Base-by-base conservation (phyloP, 2,329 filamentous ascomycete species). In the Thermothelomyces thermophilus region DNA sequence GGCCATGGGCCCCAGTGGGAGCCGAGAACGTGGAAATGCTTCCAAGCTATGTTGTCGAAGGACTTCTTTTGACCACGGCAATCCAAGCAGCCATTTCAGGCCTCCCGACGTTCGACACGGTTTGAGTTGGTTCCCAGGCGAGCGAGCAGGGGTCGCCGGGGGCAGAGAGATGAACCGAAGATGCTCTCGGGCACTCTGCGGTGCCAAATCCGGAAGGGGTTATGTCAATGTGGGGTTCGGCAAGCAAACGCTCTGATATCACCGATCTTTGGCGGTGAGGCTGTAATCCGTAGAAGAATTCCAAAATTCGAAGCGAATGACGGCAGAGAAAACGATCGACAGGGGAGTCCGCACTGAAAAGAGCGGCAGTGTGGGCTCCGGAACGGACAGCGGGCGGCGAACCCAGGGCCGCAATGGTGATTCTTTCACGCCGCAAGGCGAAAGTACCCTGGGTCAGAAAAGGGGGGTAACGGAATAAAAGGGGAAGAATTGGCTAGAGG, bases 151-250 rank as follows among this genome's bases (percentile, higher is more conserved):
- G 45, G 17, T 36, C 24, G 41, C 39, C 10, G 10, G 28, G 20
- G 9, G 2, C 16, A 17, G n/a, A n/a, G 20, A 35, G 16, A 24
- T 34, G 48, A 46, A 36, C 17, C 30, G 16, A 19, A 14, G 3
- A 17, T 8, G 20, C 19, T 41, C 17, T 33, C 22, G 2, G 28
- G 19, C 19, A 20, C n/a, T 33, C 37, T 28, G 6, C 16, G 37
- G 24, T 19, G 20, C 35, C 30, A 5, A 45, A 16, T 36, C 41
- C 36, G 16, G 46, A 48, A 48, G 37, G 41, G 46, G 50, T 41
- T 16, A 30, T 39, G 30, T 48, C 22, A 36, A 45, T 45, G 46
- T 48, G 41, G 50, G 49, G 44, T 47, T 39, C 30, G 17, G 34
- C 10, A 31, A 28, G 44, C 19, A 19, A 19, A 14, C 28, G 28